A percentile compares a stretch with the other conserved stretches of the same genome.
Conservation (phyloP, 345 rosid species). For the Clausena lansium region DNA sequence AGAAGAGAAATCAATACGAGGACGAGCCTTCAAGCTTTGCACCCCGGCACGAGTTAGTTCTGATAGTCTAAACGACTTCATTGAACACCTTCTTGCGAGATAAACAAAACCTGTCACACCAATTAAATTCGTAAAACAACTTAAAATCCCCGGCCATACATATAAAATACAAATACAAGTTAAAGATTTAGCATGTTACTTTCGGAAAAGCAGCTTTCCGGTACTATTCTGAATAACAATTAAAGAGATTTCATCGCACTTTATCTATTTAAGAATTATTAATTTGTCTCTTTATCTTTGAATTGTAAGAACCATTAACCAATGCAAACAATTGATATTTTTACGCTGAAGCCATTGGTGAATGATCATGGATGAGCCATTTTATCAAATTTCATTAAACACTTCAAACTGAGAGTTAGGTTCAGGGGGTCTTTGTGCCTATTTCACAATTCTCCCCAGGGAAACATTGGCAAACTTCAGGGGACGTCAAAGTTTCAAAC, state of each 20-base stretch:
- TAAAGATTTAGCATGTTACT: too few relatives aligned
- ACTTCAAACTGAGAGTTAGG: too few relatives aligned
- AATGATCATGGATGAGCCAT: too few relatives aligned
- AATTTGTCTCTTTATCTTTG: not conserved
- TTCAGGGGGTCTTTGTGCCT: too few relatives aligned
- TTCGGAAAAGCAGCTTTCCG: too few relatives aligned
- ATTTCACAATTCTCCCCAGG: too few relatives aligned
- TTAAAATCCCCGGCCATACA: not conserved
- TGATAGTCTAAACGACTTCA: conserved; percentile 73
- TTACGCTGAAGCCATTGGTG: too few relatives aligned
- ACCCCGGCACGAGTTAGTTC: conserved; percentile 57
- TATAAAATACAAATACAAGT: not conserved
- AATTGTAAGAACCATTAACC: not conserved
- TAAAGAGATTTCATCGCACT: too few relatives aligned
- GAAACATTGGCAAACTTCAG: not conserved
- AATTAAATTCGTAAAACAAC: not conserved
- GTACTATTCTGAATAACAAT: too few relatives aligned
- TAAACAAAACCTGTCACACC: conserved; percentile 34
- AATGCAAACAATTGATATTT: not conserved
- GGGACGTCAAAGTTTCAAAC: not conserved
- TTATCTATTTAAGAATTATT: too few relatives aligned
- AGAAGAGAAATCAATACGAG: conserved; percentile 75
- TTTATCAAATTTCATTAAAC: too few relatives aligned
- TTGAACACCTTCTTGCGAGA: conserved; percentile 36
- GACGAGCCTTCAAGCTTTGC: conserved; percentile 62